Evolutionary conservation across 768 basidiomycete species (phyloP).

Genomic region (Pulveroboletus sp.): DNA sequence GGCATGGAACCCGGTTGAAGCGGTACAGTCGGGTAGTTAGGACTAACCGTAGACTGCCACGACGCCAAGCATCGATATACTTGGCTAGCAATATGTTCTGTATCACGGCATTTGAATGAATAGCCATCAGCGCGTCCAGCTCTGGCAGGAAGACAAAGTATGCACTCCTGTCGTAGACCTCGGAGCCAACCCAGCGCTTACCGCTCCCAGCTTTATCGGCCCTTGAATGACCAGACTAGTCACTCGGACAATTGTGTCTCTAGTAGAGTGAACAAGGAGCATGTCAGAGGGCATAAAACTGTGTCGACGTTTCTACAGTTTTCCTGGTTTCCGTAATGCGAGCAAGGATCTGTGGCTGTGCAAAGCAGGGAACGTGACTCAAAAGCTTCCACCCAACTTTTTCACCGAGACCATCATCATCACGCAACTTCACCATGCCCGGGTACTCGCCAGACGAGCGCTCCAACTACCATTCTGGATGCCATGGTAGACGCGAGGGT

Average conservation of each 20-base stretch:
- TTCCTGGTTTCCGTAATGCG: no score
- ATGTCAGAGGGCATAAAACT: no score
- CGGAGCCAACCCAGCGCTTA: no score
- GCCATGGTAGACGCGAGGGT: slow-evolving; percentile 19
- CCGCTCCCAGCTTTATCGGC: background rate
- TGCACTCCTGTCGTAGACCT: background rate
- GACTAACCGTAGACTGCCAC: background rate
- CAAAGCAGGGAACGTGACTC: background rate
- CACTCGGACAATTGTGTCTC: no score
- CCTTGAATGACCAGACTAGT: background rate
- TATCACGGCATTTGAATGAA: background rate
- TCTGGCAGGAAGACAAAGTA: background rate
- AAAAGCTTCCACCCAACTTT: background rate
- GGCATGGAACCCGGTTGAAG: no score
- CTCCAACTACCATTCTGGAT: slow-evolving; percentile 7
- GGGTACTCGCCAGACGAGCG: slow-evolving; percentile 6
- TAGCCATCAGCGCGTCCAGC: background rate
- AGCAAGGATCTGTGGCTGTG: slow-evolving; percentile 10
- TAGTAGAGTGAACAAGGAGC: no score
- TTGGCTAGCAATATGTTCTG: no score
- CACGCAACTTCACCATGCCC: slow-evolving; percentile 7
- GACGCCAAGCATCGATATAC: background rate
- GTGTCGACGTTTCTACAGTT: no score
- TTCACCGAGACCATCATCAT: background rate
- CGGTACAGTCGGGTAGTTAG: background rate